Evolutionary conservation across 805 yeast species (phyloP), one percentile per base, ranked within the genome.

Genomic region (Lachancea thermotolerans): DNA sequence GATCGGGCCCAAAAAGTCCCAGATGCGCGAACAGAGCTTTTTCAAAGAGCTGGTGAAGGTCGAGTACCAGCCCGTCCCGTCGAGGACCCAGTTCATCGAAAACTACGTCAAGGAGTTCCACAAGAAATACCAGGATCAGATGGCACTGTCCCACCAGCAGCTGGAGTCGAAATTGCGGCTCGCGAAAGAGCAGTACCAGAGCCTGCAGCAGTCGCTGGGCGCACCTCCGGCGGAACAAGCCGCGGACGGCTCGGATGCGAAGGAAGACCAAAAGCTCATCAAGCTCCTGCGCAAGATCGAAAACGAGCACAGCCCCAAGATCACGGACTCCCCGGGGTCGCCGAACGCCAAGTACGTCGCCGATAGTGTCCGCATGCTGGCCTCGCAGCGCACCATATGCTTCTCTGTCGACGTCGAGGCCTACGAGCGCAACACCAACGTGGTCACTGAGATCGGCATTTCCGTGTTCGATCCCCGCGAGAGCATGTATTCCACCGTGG

Each of bases 371-470:
- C 44, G 52, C 32, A 35, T 52, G 27, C 48, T 61, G 43, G 52
- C 55, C 29, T 31, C 55, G 2, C 55, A 51, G 35, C 49, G 48
- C 28, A 56, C 65, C 7, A 62, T 68, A 2, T 62, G 74, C n/a
- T 64, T 78, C 41, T 66, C 74, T 11, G 59, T 79, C 37, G 85
- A 79, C 57, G 64, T 77, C 2, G 85, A 79, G 56, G 82, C 82
- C 0, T 77, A 60, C 64, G 85, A 79, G 53, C 49, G 53, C 18
- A 60, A 73, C 49, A 63, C 61, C 11, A 54, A 64, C 16, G 46
- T 60, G 7, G 65, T 79, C 7, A 78, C 82, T 0, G 85, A 79
- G 53, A 70, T 79, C 38, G 85, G 85, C 1, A 65, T 79, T 1
- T 64, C 79, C 4, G 71, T 79, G 2, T 77, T 70, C 55, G 82